Evolutionary conservation across 2,329 filamentous ascomycete species (phyloP).

Genomic region (Microdochium bolleyi): DNA sequence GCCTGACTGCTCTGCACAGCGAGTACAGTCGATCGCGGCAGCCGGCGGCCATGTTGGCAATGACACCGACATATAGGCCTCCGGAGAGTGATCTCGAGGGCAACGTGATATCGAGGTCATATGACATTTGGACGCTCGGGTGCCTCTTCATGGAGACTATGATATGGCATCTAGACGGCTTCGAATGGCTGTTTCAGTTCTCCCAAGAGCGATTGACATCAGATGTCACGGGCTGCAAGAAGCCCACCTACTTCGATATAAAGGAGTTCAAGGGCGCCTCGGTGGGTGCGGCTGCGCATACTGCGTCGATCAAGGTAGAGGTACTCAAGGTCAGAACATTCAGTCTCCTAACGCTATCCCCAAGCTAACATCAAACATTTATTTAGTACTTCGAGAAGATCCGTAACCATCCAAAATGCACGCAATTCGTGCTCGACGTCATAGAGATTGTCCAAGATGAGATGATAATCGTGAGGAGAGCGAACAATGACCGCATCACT

Average conservation of each 20-base stretch:
- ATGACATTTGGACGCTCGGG: slow-evolving; percentile 8
- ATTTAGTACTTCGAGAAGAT: background rate
- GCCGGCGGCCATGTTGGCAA: background rate
- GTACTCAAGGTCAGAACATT: background rate
- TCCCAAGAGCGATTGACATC: background rate
- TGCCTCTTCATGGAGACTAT: slow-evolving; percentile 8
- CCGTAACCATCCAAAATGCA: background rate
- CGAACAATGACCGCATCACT: background rate
- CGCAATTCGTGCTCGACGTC: background rate
- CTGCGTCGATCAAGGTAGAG: background rate
- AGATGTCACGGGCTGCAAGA: background rate
- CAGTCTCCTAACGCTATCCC: too few species aligned
- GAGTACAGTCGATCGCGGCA: slow-evolving; percentile 5
- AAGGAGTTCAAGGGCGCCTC: background rate
- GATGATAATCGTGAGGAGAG: background rate
- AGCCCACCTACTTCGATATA: background rate
- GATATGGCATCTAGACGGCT: slow-evolving; percentile 5
- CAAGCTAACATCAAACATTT: background rate
- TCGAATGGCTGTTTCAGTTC: background rate
- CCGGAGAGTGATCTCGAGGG: slow-evolving; percentile 6
- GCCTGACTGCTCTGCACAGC: slow-evolving; percentile 4
- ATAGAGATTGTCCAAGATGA: background rate
- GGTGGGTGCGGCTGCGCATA: background rate
- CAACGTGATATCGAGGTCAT: slow-evolving; percentile 2
- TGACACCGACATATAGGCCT: slow-evolving; percentile 3